phyloP scores from a whole-genome alignment of 1,139 yeast genomes.

The Scheffersomyces cryptocercus region DNA sequence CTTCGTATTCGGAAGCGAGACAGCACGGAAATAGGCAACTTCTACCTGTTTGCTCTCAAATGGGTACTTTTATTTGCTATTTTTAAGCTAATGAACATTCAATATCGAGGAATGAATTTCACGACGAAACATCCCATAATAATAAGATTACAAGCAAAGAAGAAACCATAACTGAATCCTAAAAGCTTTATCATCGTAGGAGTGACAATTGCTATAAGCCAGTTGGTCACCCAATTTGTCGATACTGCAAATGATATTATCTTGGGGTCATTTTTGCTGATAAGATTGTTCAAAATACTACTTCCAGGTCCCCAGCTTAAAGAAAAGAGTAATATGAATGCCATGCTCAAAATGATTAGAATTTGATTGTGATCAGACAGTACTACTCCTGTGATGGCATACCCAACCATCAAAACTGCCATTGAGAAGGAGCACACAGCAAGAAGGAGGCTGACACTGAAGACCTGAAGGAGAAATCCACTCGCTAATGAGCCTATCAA shows the following conservation, averaged over 20 bases:
- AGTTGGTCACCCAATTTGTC: slow-evolving; percentile 26
- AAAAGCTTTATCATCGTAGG: slow-evolving; percentile 22
- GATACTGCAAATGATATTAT: slow-evolving; percentile 25
- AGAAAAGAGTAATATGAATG: slow-evolving; percentile 27
- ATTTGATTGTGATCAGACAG: background rate
- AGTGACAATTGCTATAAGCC: slow-evolving; percentile 23
- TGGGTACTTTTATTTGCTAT: no score
- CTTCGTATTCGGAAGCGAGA: no score
- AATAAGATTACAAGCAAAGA: slow-evolving; percentile 20
- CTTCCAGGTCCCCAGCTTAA: slow-evolving; percentile 37
- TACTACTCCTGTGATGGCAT: slow-evolving; percentile 12
- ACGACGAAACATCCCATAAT: slow-evolving; percentile 17
- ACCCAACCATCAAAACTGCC: slow-evolving; percentile 16
- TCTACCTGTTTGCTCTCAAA: no score
- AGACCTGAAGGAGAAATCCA: slow-evolving; percentile 11
- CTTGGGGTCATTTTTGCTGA: slow-evolving; percentile 21
- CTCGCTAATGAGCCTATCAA: slow-evolving; percentile 16
- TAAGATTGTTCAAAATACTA: slow-evolving; percentile 25
- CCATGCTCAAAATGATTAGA: slow-evolving; percentile 12
- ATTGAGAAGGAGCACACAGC: slow-evolving; percentile 13
- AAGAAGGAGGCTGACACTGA: slow-evolving; percentile 7
- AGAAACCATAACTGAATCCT: slow-evolving; percentile 20
- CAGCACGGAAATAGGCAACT: no score
- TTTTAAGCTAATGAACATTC: no score
- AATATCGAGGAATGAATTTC: slow-evolving; percentile 1